These are phyloP conservation scores for Amesomyces nigricolor DNA, from an alignment of 2,329 filamentous ascomycete genomes.

Conservation along the genomic window DNA sequence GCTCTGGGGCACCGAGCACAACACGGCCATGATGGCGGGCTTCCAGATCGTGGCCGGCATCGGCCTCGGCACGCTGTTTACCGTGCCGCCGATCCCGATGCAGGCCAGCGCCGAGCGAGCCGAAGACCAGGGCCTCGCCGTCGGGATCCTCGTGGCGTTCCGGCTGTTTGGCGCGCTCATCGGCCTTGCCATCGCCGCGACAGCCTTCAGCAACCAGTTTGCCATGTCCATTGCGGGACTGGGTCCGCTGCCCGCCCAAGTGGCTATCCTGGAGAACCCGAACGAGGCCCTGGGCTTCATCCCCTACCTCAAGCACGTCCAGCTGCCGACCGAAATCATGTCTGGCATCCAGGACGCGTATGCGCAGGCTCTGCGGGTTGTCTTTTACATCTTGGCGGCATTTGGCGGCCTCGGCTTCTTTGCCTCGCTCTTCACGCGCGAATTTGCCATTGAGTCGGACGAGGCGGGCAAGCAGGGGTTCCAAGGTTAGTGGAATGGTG, in stretches of 20 bases:
- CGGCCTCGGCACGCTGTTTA: constrained; percentile 22
- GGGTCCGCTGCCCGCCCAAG: constrained; percentile 12
- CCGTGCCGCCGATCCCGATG: constrained; percentile 24
- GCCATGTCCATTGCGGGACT: constrained; percentile 11
- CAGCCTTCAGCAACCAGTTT: constrained; percentile 32
- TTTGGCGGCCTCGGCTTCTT: constrained; percentile 8
- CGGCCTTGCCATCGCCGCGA: constrained; percentile 33
- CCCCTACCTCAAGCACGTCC: constrained; percentile 3
- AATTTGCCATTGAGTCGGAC: constrained; percentile 6
- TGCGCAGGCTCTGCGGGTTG: background rate
- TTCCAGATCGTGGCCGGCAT: constrained; percentile 29
- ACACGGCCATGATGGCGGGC: constrained; percentile 18
- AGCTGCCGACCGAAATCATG: background rate
- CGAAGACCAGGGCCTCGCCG: constrained; percentile 33
- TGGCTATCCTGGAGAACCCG: constrained; percentile 16
- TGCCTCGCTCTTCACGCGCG: constrained; percentile 7
- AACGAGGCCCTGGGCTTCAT: constrained; percentile 23
- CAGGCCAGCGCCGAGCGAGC: constrained; percentile 32
- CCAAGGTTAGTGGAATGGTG: background rate
- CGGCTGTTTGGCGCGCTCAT: constrained; percentile 35
- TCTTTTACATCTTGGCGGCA: constrained; percentile 9
- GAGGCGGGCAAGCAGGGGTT: constrained; percentile 14
- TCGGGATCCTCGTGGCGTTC: constrained; percentile 32
- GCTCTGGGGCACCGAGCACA: background rate
- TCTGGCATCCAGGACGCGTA: constrained; percentile 5